phyloP scores from a whole-genome alignment of 192 early-diverging fungal species.

The Coemansia sp. region DNA sequence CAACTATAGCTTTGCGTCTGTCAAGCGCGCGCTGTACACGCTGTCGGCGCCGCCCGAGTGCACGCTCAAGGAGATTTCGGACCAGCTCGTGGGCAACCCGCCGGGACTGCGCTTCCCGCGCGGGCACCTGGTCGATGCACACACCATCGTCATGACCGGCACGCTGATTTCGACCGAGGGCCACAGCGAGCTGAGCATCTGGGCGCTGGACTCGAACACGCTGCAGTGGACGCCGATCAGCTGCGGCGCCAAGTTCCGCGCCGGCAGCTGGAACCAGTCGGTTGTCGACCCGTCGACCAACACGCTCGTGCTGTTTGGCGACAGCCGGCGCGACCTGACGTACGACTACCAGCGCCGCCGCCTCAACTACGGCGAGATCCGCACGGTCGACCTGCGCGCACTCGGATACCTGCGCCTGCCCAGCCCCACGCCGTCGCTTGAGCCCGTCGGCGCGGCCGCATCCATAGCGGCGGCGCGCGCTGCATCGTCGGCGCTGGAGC shows the following conservation, averaged over 20 bases:
- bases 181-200: conserved; percentile 66
- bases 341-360: conserved; percentile 78
- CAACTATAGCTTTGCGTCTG: conserved; percentile 73
- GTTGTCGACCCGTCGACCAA: conserved; percentile 61
- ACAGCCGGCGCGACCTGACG: conserved; percentile 59
- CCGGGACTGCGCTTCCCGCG: conserved; percentile 76
- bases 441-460: conserved; percentile 31
- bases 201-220: conserved; percentile 62
- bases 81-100: conserved; percentile 63
- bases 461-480: conserved; percentile 19
- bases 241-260: conserved; percentile 63
- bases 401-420: conserved; percentile 61
- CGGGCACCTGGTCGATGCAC: conserved; percentile 65
- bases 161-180: conserved; percentile 65
- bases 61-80: conserved; percentile 65
- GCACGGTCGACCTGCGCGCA: conserved; percentile 67
- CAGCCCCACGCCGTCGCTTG: conserved; percentile 20
- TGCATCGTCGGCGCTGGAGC: conserved; percentile 1
- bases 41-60: conserved; percentile 59
- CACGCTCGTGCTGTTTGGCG: conserved; percentile 69
- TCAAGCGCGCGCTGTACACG: conserved; percentile 70
- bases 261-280: conserved; percentile 78
- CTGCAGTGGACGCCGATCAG: conserved; percentile 64
- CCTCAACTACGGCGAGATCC: conserved; percentile 74
- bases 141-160: conserved; percentile 64